A percentile compares a stretch with the other conserved stretches of the same genome.
phyloP scores from a whole-genome alignment of 1,284 basidiomycete genomes.

The Athelia psychrophila region DNA sequence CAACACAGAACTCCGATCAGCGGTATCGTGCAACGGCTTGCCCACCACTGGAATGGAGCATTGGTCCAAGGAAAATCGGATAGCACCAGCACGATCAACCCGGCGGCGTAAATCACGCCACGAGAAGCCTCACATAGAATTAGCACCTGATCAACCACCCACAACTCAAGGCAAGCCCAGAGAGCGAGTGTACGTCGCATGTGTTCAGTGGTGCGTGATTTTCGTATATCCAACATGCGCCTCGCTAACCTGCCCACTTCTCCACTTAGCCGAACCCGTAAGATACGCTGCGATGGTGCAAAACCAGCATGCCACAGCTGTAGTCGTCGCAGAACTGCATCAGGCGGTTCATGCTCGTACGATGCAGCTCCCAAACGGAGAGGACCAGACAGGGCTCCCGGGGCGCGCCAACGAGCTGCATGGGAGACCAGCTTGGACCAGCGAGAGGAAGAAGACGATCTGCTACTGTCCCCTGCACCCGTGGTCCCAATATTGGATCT shows the following conservation, averaged over 20 bases:
- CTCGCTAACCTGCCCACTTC: background rate
- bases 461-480: constrained; percentile 2
- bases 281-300: constrained; percentile 79
- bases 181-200: constrained; percentile 72
- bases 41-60: too few species aligned
- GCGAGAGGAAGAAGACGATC: constrained; percentile 16
- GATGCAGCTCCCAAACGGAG: constrained; percentile 70
- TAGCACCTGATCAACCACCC: constrained; percentile 68
- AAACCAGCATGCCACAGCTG: constrained; percentile 76
- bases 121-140: constrained; percentile 59
- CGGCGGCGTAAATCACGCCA: constrained; percentile 42
- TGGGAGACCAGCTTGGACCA: constrained; percentile 29
- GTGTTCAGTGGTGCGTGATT: constrained; percentile 60
- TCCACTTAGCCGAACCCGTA: constrained; percentile 61
- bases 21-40: background rate
- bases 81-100: too few species aligned
- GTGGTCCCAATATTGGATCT: constrained; percentile 4
- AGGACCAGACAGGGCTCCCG: constrained; percentile 72
- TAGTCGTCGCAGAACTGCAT: constrained; percentile 39
- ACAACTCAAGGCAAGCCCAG: constrained; percentile 74
- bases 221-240: too few species aligned
- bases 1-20: background rate
- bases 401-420: constrained; percentile 60
- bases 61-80: too few species aligned
- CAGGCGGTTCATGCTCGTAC: constrained; percentile 46